A percentile compares a stretch with the other conserved stretches of the same genome.
Evolutionary conservation across 2,329 filamentous ascomycete genomes (phyloP).

Genomic region (Calycina marina): DNA sequence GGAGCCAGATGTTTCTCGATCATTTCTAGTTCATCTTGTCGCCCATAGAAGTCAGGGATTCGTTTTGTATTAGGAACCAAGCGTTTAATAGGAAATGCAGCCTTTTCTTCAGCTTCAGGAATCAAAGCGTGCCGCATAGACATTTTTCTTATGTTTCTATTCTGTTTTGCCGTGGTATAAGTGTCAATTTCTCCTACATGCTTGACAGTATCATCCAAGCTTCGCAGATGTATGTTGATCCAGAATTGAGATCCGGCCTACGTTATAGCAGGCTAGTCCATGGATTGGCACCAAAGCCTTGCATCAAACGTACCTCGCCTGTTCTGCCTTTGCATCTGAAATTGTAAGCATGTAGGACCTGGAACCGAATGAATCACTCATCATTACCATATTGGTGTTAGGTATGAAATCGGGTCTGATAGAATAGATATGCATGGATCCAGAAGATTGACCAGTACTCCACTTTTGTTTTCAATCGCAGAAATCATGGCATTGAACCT

Average conservation of each 20-base stretch:
- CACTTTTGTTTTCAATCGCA: conserved; percentile 1
- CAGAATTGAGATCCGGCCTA: conserved; percentile 3
- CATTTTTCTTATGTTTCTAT: conserved; percentile 1
- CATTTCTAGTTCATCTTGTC: conserved; percentile 4
- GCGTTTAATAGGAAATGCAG: conserved; percentile 1
- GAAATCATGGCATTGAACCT: conserved; percentile 2
- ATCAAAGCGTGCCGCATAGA: conserved; percentile 1
- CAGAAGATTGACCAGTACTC: conserved; percentile 1
- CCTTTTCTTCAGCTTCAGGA: conserved; percentile 1
- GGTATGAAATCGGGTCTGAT: conserved; percentile 1
- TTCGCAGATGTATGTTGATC: not conserved
- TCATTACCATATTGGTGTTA: not conserved
- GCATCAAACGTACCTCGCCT: too few species aligned
- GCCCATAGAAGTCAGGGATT: conserved; percentile 2
- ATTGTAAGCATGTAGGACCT: not conserved
- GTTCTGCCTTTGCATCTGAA: not conserved
- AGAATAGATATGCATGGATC: conserved; percentile 1
- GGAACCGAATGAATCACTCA: not conserved
- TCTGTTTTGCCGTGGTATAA: conserved; percentile 1
- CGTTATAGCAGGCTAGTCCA: too few species aligned
- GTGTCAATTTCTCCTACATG: conserved; percentile 1
- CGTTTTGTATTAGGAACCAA: not conserved
- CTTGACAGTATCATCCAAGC: conserved; percentile 1
- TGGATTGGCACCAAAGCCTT: too few species aligned
- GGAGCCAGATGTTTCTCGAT: not conserved